Base-by-base conservation (phyloP, 116 monocot genomes). In the Papilionanthe hybrid region DNA sequence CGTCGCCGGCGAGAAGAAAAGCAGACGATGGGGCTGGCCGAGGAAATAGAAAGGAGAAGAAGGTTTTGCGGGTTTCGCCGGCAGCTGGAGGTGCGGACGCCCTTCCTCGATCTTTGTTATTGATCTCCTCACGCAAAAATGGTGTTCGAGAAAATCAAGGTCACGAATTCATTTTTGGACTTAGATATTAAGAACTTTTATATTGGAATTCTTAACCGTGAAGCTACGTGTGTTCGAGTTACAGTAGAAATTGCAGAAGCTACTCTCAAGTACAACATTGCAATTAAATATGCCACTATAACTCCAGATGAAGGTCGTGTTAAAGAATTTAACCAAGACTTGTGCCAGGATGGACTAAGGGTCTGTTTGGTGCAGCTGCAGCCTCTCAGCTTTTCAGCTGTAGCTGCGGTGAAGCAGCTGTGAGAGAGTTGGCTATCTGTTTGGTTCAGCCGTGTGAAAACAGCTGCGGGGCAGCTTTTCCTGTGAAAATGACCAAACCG, bases 231-330 rank as follows among this genome's bases (percentile, higher is more conserved):
- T 84, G 97, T 94, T 88, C 94, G 87, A 86, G 92, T 98, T 69
- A 97, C 97, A 66, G 77, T 97, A 53, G 97, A 97, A 83, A 94
- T 92, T 88, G 97, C 94, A 27, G 91, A 98, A 83, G 97, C 97
- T 71, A 86, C 97, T 84, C 83, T 92, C 53, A 94, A 89, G 69
- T 96, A 92, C 55, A 96, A 96, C 78, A 93, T 93, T 37, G 96
- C 96, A 27, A 93, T 96, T 77, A 96, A 96, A 79, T 96, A 93
- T 82, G 96, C 96, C 58, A 96, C 96, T 48, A 93, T 96, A 23
- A 96, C 96, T 85, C 96, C 96, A 93, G 96, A 96, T 84, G 96
- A 96, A 82, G 82, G 78, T 79, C 93, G 93, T 55, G 84, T 96
- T 28, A 91, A 92, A 84, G 96, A 96, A 79, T 96, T 96, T 84